A percentile compares a stretch with the other conserved stretches of the same genome.
Evolutionary conservation across 495 filamentous ascomycete genomes (phyloP).

Genomic region (Trichoderma parareesei): DNA sequence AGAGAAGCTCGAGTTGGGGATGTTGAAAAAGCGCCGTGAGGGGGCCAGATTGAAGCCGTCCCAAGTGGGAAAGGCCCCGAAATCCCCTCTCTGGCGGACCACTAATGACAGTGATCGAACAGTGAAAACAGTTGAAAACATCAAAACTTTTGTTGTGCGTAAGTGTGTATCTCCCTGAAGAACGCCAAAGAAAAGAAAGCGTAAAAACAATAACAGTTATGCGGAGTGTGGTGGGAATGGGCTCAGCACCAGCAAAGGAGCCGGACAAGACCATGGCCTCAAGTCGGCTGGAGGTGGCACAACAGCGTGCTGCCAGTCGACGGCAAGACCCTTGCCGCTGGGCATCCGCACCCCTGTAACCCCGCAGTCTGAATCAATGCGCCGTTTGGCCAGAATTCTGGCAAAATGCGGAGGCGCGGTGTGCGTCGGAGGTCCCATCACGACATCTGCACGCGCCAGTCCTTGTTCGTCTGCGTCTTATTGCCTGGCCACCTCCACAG

Average conservation of each 20-base stretch:
- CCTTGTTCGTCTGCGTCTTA: too few species aligned
- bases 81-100: not conserved
- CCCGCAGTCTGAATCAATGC: not conserved
- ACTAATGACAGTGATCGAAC: not conserved
- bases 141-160: constrained; percentile 1
- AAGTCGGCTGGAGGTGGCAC: not conserved
- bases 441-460: not conserved
- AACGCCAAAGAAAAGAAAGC: not conserved
- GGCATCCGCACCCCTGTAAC: not conserved
- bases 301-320: not conserved
- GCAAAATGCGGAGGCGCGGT: constrained; percentile 8
- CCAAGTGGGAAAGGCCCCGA: not conserved
- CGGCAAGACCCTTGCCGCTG: not conserved
- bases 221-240: not conserved
- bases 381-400: not conserved
- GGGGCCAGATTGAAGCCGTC: not conserved
- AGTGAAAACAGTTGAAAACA: not conserved
- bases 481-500: not conserved
- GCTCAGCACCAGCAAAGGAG: not conserved
- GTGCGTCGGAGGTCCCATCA: not conserved
- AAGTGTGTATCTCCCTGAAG: not conserved
- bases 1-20: not conserved
- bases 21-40: constrained; percentile 5
- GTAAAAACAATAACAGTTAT: not conserved
- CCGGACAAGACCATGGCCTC: not conserved